Base-by-base conservation (phyloP, 2,329 filamentous ascomycete genomes). In the Raffaelea arxii region DNA sequence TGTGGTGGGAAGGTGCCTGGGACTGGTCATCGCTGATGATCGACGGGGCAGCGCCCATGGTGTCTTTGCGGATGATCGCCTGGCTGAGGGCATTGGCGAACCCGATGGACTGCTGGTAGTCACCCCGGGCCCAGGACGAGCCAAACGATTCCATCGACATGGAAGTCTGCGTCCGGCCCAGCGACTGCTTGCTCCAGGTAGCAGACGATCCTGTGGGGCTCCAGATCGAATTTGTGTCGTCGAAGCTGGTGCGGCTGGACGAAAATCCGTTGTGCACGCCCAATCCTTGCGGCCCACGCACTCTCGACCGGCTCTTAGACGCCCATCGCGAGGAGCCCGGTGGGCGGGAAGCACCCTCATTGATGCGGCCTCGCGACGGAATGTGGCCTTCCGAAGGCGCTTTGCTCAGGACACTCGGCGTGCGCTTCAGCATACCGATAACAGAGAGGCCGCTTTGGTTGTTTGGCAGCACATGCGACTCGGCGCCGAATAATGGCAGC, bases 11-110 rank as follows among this genome's bases (percentile, higher is more conserved):
- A 12, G 18, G 24, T 14, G 4, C 12, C 38, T 40, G 38, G 4
- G 16, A 4, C 38, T 40, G 39, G 14, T 79, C 77, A 25, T 82
- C 80, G 55, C 83, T 82, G 52, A 74, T 69, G 54, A 69, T 70
- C 58, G 65, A 78, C 3, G 67, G 64, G 3, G 60, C 62, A 51
- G 62, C 66, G 52, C 70, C 65, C 1, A 70, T 67, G 37, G 71
- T 72, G 57, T 94, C 88, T 57, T 96, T 91, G 4, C 92, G 85
- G 54, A 95, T 95, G 53, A 97, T 98, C 30, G 91, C 91, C 62
- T 97, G 91, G 56, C 89, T 95, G 11, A 98, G 74, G 4, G 92
- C 92, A 62, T 95, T 97, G 46, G 92, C 92, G 59, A 98, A 98
- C 1, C 92, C 92, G 59, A 98, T 95, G 1, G 89, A 94, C 65